These are phyloP conservation scores for Suillus ampliporus DNA, from an alignment of 768 basidiomycete genomes.

Conservation along the genomic window DNA sequence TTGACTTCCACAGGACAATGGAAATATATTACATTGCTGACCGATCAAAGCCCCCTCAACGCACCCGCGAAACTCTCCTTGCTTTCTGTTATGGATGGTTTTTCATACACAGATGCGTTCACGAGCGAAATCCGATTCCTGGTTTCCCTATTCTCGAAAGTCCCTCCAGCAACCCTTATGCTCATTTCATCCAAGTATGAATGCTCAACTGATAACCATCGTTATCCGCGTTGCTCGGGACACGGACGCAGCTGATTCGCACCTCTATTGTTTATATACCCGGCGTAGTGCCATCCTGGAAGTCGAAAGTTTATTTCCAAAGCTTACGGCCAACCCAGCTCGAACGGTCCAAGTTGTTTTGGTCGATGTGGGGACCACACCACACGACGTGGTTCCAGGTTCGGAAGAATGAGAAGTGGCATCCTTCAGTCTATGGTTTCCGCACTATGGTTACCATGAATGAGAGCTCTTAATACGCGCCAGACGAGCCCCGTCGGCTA, in stretches of 20 bases:
- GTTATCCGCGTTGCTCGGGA: slow-evolving; percentile 53
- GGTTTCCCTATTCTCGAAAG: slow-evolving; percentile 12
- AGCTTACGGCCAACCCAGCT: background rate
- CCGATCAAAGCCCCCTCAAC: slow-evolving; percentile 34
- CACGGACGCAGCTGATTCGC: slow-evolving; percentile 39
- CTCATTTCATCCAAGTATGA: slow-evolving; percentile 48
- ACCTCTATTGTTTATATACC: slow-evolving; percentile 55
- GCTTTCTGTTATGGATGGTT: slow-evolving; percentile 49
- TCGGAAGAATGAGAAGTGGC: slow-evolving; percentile 46
- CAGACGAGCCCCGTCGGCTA: slow-evolving; percentile 21
- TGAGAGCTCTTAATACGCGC: background rate
- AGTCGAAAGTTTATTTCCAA: slow-evolving; percentile 13
- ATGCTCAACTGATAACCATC: slow-evolving; percentile 58
- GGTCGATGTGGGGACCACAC: slow-evolving; percentile 58
- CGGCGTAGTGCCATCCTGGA: slow-evolving; percentile 49
- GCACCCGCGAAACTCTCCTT: slow-evolving; percentile 55
- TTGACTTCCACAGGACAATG: slow-evolving; percentile 49
- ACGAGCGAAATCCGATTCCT: slow-evolving; percentile 13
- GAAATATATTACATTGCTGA: slow-evolving; percentile 53
- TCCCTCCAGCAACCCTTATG: background rate
- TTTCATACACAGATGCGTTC: slow-evolving; percentile 60
- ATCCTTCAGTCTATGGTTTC: slow-evolving; percentile 50
- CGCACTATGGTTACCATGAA: slow-evolving; percentile 51
- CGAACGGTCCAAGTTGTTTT: slow-evolving; percentile 37
- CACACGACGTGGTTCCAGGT: slow-evolving; percentile 57